A percentile compares a stretch with the other conserved stretches of the same genome.
Evolutionary conservation across 129 eudicot genomes (phyloP).

Genomic region (Lactuca sativa): DNA sequence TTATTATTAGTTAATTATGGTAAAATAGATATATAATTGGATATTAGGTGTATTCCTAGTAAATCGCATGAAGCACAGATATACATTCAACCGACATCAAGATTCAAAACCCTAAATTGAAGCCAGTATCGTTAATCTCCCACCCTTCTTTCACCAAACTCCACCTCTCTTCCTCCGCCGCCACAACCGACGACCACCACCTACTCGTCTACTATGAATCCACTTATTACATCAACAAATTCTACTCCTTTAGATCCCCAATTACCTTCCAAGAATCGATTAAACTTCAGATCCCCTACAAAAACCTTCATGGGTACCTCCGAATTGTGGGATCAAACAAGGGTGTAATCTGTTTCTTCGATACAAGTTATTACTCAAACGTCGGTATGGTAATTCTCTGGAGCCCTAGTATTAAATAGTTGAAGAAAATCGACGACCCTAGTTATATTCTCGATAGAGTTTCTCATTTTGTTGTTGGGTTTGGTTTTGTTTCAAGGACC

Average conservation of each 20-base stretch:
- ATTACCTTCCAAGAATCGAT: slow-evolving; percentile 18
- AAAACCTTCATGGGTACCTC: slow-evolving; percentile 38
- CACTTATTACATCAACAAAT: slow-evolving; percentile 29
- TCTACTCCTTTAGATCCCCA: slow-evolving; percentile 36
- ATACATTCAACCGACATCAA: too few species aligned
- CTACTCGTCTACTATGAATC: slow-evolving; percentile 43
- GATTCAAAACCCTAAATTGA: too few species aligned
- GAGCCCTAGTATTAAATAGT: slow-evolving; percentile 40
- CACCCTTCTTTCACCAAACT: slow-evolving; percentile 44
- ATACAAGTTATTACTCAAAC: slow-evolving; percentile 30
- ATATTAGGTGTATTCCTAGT: too few species aligned
- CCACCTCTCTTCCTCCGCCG: slow-evolving; percentile 35
- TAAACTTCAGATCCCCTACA: slow-evolving; percentile 27
- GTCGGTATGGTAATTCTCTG: slow-evolving; percentile 34
- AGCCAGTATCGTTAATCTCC: slow-evolving; percentile 38
- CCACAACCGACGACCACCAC: slow-evolving; percentile 18
- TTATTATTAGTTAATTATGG: too few species aligned
- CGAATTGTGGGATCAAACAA: slow-evolving; percentile 41
- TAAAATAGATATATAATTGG: too few species aligned
- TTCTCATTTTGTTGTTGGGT: slow-evolving; percentile 47
- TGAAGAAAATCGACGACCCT: slow-evolving; percentile 17
- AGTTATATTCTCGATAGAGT: background rate
- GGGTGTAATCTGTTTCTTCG: slow-evolving; percentile 48
- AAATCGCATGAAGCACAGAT: too few species aligned
- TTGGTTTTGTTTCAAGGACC: slow-evolving; percentile 41